phyloP scores from a whole-genome alignment of 441 rosid species.

The Euphorbia celastroides region DNA sequence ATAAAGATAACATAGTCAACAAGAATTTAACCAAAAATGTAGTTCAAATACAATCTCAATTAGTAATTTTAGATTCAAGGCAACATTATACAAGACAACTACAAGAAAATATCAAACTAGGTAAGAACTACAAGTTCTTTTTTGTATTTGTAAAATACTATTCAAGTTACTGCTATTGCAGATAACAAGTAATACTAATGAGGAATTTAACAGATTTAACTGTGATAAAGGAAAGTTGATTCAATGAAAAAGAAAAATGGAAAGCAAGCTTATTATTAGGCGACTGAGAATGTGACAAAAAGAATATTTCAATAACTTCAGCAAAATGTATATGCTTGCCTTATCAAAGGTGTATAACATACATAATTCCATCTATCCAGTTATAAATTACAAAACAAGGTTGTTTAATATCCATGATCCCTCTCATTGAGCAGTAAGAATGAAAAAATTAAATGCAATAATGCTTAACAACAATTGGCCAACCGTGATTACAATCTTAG shows the following conservation, averaged over 20 bases:
- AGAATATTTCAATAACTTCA: neutral
- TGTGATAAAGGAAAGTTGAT: neutral
- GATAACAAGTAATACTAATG: neutral
- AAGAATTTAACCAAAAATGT: neutral
- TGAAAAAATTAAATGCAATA: neutral
- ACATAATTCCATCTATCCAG: neutral
- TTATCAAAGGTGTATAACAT: neutral
- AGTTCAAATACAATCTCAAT: neutral
- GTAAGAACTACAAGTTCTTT: neutral
- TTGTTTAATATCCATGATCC: neutral
- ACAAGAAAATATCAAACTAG: neutral
- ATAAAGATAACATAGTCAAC: neutral
- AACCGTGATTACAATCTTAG: neutral
- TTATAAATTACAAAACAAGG: neutral
- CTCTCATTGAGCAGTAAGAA: neutral
- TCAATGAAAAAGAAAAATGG: neutral
- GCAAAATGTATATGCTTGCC: neutral
- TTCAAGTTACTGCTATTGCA: neutral
- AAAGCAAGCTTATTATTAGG: neutral
- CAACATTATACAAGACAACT: neutral
- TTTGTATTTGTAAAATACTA: neutral
- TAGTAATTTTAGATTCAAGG: neutral
- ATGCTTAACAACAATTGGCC: neutral
- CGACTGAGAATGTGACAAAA: neutral
- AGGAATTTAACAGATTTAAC: neutral